Evolutionary conservation across 768 basidiomycete species (phyloP).

Genomic region (Podaxis pistillaris): DNA sequence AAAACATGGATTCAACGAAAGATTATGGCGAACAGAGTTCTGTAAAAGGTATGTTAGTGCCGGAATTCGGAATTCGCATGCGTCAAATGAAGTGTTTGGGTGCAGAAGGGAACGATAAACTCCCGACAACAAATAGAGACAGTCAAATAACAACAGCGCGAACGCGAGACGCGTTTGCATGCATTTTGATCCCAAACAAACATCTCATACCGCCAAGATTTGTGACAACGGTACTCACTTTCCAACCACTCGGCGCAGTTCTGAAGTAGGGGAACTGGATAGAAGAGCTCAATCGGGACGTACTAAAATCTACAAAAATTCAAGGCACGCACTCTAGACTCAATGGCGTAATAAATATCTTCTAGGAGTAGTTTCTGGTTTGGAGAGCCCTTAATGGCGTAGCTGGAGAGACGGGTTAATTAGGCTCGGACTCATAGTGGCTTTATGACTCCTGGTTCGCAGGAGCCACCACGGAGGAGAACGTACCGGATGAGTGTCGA

Average conservation of each 20-base stretch:
- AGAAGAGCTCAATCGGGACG: conserved; percentile 17
- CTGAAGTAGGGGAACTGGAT: conserved; percentile 85
- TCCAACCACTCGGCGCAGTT: conserved; percentile 88
- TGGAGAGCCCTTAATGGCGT: conserved; percentile 89
- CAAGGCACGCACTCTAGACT: conserved; percentile 66
- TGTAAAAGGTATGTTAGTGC: conserved; percentile 34
- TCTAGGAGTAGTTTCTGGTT: conserved; percentile 83
- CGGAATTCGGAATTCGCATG: conserved; percentile 22
- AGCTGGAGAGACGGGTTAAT: conserved; percentile 42
- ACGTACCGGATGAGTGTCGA: conserved; percentile 86
- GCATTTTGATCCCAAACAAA: conserved; percentile 19
- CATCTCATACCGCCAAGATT: conserved; percentile 6
- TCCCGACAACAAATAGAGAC: conserved; percentile 55
- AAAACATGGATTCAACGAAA: conserved; percentile 88
- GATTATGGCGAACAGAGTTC: conserved; percentile 91
- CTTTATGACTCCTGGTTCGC: not conserved
- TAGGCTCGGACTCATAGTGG: conserved; percentile 13
- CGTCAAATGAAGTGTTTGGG: conserved; percentile 25
- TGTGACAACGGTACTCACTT: conserved; percentile 49
- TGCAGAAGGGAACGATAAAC: conserved; percentile 34
- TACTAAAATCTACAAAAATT: conserved; percentile 6
- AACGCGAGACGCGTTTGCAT: conserved; percentile 41
- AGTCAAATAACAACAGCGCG: conserved; percentile 68
- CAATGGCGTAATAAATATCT: conserved; percentile 91
- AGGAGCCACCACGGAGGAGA: not conserved